Conservation (phyloP, 208 protist genomes). For the Crithidia thermophila region DNA sequence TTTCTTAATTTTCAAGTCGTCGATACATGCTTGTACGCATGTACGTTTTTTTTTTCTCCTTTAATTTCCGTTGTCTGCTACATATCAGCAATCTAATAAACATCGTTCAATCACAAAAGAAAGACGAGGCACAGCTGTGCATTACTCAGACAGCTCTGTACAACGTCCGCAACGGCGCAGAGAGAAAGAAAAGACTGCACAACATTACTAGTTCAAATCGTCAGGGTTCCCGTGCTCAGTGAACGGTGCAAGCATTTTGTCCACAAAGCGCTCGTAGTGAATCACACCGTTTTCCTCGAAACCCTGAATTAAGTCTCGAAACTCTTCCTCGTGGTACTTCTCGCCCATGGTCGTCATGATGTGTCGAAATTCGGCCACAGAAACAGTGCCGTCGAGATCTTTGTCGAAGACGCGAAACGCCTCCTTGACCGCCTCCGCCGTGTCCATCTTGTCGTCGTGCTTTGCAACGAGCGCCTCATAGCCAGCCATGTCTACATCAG, state of each 20-base stretch:
- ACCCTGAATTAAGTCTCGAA: slow-evolving; percentile 91
- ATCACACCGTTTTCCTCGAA: slow-evolving; percentile 92
- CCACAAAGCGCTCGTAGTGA: slow-evolving; percentile 90
- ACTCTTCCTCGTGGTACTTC: slow-evolving; percentile 96
- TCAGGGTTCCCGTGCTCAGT: slow-evolving; percentile 80
- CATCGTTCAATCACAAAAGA: slow-evolving; percentile 1
- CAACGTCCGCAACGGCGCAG: not conserved
- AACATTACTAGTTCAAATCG: slow-evolving; percentile 26
- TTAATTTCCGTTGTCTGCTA: not conserved
- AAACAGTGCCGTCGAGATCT: slow-evolving; percentile 95
- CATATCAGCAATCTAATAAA: slow-evolving; percentile 8
- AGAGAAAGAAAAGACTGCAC: not conserved
- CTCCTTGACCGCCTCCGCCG: slow-evolving; percentile 94
- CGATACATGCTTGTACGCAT: too few species aligned
- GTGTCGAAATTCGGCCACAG: slow-evolving; percentile 95
- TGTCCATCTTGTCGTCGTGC: slow-evolving; percentile 91
- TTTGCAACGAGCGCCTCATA: slow-evolving; percentile 88
- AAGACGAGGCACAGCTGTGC: not conserved
- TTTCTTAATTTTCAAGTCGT: too few species aligned
- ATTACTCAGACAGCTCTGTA: not conserved
- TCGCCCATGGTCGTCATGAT: slow-evolving; percentile 98
- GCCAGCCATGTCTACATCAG: slow-evolving; percentile 79
- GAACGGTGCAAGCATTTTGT: slow-evolving; percentile 91
- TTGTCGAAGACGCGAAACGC: slow-evolving; percentile 98
- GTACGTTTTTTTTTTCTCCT: not conserved